Evolutionary conservation across 495 filamentous ascomycete species (phyloP), one percentile per base, ranked within the genome.

Genomic region (Neurospora discreta): DNA sequence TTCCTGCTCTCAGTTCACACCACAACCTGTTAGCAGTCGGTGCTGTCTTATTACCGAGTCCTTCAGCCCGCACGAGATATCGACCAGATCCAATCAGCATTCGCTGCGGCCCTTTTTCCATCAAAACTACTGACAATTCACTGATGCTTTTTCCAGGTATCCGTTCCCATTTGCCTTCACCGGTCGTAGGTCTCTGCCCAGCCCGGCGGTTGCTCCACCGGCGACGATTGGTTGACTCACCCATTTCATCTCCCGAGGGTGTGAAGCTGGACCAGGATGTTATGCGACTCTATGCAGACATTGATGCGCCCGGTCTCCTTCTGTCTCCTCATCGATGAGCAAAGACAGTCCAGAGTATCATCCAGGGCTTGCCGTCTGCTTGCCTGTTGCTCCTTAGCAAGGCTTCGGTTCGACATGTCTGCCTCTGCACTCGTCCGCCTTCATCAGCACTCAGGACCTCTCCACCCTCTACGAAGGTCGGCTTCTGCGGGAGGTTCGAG

Each of bases 201-300:
- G 60, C 52, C 70, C 72, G 39, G 26, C 68, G 39, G 65, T 20
- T 38, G 26, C 42, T 52, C 30, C 58, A 41, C 8, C 20, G 42
- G 43, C 71, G 72, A 70, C 75, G 65, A 79, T 80, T 79, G 77
- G 78, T 72, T 69, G 76, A 69, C 69, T 73, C 74, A 73, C 39
- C 26, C 4, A 23, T 33, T 72, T 38, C 69, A 69, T 65, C 38
- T 43, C 72, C 71, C 68, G 72, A 75, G 74, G 75, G 77, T 77
- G 77, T 70, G 73, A 74, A 71, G 67, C 75, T 65, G 38, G 69
- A 60, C 73, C 43, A 44, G 75, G 76, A 71, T 74, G 71, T 68
- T 46, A 73, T 71, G 73, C 68, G 38, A 70, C 36, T 16, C 15
- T 65, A 33, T 65, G 52, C 52, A 65, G 52, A 60, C 52, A 65